Conservation (phyloP, 2,329 filamentous ascomycete genomes). For the Zymoseptoria crescenta region DNA sequence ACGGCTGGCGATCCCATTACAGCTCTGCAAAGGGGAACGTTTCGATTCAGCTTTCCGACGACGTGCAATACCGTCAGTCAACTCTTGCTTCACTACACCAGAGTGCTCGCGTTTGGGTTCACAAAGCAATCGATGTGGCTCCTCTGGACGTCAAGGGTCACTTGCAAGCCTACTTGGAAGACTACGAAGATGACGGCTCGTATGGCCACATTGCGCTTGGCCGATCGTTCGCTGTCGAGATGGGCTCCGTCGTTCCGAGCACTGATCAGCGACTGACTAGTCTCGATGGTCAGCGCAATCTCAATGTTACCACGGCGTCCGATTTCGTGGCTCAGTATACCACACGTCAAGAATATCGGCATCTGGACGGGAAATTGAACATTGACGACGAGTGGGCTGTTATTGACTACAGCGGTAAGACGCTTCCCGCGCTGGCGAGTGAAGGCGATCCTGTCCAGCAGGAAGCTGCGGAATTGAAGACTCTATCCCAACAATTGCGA, state of each 20-base stretch:
- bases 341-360: constrained; percentile 89
- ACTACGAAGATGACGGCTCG: constrained; percentile 82
- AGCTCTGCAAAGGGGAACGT: constrained; percentile 70
- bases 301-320: constrained; percentile 80
- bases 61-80: constrained; percentile 70
- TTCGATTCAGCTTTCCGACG: constrained; percentile 83
- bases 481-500: constrained; percentile 63
- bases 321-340: constrained; percentile 97
- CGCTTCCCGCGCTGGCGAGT: constrained; percentile 7
- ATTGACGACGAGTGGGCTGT: constrained; percentile 24
- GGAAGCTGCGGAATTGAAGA: constrained; percentile 54
- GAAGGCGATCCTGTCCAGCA: constrained; percentile 30
- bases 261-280: constrained; percentile 81
- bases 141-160: constrained; percentile 92
- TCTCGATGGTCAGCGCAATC: constrained; percentile 65
- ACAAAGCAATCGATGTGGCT: constrained; percentile 69
- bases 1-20: constrained; percentile 76
- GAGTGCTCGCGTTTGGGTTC: constrained; percentile 73
- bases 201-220: constrained; percentile 91
- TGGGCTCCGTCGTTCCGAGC: constrained; percentile 77
- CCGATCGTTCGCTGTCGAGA: constrained; percentile 86
- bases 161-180: constrained; percentile 90
- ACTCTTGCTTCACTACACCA: constrained; percentile 73
- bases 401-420: constrained; percentile 24
- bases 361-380: constrained; percentile 55